Conservation (phyloP, 345 rosid species). For the Pistacia atlantica region DNA sequence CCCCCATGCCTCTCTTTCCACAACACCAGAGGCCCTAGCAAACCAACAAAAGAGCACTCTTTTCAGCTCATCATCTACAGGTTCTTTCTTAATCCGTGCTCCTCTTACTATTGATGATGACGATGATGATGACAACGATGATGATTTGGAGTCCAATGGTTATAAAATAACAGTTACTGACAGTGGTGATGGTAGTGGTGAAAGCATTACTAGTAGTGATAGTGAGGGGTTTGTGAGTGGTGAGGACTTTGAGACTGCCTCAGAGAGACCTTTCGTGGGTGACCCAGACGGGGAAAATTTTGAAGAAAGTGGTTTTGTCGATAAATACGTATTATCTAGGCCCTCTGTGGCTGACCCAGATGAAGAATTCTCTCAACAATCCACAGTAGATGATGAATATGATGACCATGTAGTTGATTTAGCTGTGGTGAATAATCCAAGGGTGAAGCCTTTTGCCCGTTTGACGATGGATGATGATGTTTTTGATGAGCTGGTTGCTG, state of each 20-base stretch:
- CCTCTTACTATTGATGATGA: conserved; percentile 57
- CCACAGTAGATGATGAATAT: conserved; percentile 27
- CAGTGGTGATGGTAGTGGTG: conserved; percentile 17
- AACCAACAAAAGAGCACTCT: conserved; percentile 18
- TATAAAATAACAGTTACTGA: conserved; percentile 10
- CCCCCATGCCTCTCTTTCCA: conserved; percentile 34
- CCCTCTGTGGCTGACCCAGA: conserved; percentile 35
- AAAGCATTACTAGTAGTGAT: conserved; percentile 31
- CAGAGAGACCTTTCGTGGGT: conserved; percentile 36
- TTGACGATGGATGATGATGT: conserved; percentile 64
- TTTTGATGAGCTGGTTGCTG: conserved; percentile 34
- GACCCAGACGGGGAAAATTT: conserved; percentile 40
- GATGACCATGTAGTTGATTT: conserved; percentile 25
- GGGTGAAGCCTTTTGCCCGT: conserved; percentile 55
- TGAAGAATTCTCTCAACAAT: conserved; percentile 32
- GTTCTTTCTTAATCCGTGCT: conserved; percentile 71
- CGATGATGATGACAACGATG: conserved; percentile 33
- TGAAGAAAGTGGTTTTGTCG: conserved; percentile 23
- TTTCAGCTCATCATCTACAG: conserved; percentile 39
- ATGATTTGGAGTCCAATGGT: conserved; percentile 32
- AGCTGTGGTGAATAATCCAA: conserved; percentile 19
- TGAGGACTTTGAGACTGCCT: conserved; percentile 52
- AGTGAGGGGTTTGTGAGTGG: conserved; percentile 36
- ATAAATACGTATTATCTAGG: conserved; percentile 28
- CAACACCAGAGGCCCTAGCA: conserved; percentile 29